phyloP scores from a whole-genome alignment of 805 yeast species.

The Lipomyces spencermartinsiae region DNA sequence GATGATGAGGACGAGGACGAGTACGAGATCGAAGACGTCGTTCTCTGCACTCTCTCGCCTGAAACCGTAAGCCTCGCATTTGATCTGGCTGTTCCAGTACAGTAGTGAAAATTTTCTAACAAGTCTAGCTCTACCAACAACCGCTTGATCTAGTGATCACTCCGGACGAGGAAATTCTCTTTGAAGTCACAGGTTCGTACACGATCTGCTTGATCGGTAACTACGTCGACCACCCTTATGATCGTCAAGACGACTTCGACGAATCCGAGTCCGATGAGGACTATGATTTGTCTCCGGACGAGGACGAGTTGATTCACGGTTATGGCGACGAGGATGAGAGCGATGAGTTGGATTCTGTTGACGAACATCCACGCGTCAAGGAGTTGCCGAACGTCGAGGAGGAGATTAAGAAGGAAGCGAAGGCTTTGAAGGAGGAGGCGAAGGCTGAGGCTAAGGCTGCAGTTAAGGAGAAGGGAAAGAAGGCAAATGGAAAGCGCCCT shows the following conservation, averaged over 20 bases:
- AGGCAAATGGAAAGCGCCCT: conserved; percentile 36
- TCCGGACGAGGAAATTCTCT: conserved; percentile 92
- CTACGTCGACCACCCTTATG: conserved; percentile 94
- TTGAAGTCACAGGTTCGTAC: conserved; percentile 95
- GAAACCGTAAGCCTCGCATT: conserved; percentile 52
- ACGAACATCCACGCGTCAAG: conserved; percentile 50
- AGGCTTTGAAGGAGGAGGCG: conserved; percentile 46
- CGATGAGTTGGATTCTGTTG: conserved; percentile 53
- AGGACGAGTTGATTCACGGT: conserved; percentile 42
- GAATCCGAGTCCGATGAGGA: conserved; percentile 41
- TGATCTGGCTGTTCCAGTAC: neutral
- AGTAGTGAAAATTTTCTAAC: conserved; percentile 3
- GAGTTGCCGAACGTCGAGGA: conserved; percentile 46
- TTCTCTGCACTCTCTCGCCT: conserved; percentile 91
- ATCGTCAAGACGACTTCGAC: conserved; percentile 52
- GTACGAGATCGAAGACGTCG: conserved; percentile 80
- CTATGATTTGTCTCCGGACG: conserved; percentile 46
- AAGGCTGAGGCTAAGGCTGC: conserved; percentile 28
- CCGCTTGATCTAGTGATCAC: conserved; percentile 85
- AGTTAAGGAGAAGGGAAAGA: conserved; percentile 19
- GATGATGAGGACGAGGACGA: conserved; percentile 61
- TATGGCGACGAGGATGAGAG: conserved; percentile 37
- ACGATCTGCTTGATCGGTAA: conserved; percentile 92
- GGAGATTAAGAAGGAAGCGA: conserved; percentile 46
- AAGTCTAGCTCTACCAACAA: conserved; percentile 64